Evolutionary conservation across 805 yeast genomes (phyloP), one percentile per base, ranked within the genome.

Genomic region (Wickerhamomyces alni): DNA sequence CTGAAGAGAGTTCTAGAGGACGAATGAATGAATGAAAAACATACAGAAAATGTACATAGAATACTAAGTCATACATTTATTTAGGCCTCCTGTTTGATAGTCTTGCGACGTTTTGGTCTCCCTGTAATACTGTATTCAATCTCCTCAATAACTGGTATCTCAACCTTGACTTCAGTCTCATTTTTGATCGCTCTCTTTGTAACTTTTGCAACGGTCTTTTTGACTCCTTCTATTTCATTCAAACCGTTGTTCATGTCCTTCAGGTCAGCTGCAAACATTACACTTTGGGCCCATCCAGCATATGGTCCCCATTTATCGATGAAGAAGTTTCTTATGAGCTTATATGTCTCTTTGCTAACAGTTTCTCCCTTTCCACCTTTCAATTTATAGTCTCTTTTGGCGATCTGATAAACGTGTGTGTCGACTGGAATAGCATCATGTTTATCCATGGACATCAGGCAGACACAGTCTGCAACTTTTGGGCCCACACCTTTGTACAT

Each of bases 231-330:
- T 3, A 41, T 30, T 19, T 57, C 48, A 43, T 78, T 80, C 15
- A 78, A 61, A 1, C 93, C 93, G 52, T 80, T 81, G 40, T 84
- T 74, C 41, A 86, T 68, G 43, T 84, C 88, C 36, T 64, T 62
- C 40, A 89, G 69, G 54, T 88, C 96, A 6, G 88, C 86, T 0
- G 97, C 82, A 61, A 89, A 89, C 41, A 89, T 67, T 10, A 91
- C 87, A n/a, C 91, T 83, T 54, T 91, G 99, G 0, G 98, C 98
- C 99, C 99, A 93, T 0, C 99, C 99, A 2, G 99, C 97, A 57
- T 83, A 84, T 2, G 74, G 75, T 0, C 96, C 97, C 91, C 96
- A 93, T 33, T 80, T 63, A 0, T 69, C 68, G 33, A 72, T 68
- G 57, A 91, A 80, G 55, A 71, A 75, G 8, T 55, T 52, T 33